A percentile compares a stretch with the other conserved stretches of the same genome.
These are phyloP conservation scores for Wickerhamia fluorescens DNA, from an alignment of 805 yeast species.

Conservation along the genomic window DNA sequence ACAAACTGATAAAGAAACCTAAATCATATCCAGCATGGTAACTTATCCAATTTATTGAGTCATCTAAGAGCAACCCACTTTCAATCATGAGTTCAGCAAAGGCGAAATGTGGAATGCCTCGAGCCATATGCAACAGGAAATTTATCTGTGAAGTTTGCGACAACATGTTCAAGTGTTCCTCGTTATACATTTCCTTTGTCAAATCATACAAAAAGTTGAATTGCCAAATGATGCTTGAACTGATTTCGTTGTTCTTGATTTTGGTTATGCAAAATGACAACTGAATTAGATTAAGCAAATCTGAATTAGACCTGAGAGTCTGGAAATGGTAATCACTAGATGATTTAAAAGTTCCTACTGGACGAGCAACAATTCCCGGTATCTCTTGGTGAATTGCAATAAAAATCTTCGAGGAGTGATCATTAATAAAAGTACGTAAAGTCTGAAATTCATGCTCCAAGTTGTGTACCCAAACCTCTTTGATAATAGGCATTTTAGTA, in stretches of 20 bases:
- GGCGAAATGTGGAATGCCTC: constrained; percentile 71
- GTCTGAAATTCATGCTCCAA: constrained; percentile 59
- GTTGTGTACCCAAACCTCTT: constrained; percentile 71
- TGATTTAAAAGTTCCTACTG: constrained; percentile 86
- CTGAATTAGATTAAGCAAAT: constrained; percentile 78
- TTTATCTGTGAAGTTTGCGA: constrained; percentile 75
- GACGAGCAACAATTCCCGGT: constrained; percentile 94
- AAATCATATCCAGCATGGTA: constrained; percentile 93
- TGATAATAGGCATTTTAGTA: constrained; percentile 42
- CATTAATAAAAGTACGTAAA: constrained; percentile 51
- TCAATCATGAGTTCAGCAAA: constrained; percentile 82
- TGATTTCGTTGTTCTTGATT: constrained; percentile 35
- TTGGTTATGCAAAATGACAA: constrained; percentile 41
- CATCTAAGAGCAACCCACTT: constrained; percentile 76
- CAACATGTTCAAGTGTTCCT: constrained; percentile 75
- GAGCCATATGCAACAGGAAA: constrained; percentile 61
- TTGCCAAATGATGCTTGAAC: constrained; percentile 85
- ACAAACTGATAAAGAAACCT: constrained; percentile 75
- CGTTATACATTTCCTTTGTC: constrained; percentile 74
- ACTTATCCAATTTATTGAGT: constrained; percentile 75
- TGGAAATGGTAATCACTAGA: constrained; percentile 94
- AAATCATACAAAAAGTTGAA: constrained; percentile 84
- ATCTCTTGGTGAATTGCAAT: constrained; percentile 83
- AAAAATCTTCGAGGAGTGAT: constrained; percentile 40
- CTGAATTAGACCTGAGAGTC: constrained; percentile 87